Conservation (phyloP, 139 green algal species). For the Micractinium sp. region DNA sequence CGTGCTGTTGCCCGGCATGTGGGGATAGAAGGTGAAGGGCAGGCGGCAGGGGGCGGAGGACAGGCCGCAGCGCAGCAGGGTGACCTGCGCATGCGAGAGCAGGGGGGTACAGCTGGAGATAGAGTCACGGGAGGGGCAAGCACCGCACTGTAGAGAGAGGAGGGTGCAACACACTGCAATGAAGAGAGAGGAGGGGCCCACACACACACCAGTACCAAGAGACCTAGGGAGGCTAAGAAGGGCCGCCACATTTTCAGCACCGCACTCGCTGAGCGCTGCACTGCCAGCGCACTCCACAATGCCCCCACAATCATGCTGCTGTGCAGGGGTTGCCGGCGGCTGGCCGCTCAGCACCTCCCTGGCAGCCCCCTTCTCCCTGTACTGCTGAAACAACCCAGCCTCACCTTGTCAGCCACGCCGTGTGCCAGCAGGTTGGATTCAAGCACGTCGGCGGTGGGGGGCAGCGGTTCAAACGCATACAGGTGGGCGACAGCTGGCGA, state of each 20-base stretch:
- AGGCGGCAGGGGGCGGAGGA: not conserved
- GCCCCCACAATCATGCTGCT: not conserved
- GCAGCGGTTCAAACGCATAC: constrained; percentile 43
- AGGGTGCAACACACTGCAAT: no score
- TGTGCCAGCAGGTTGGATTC: constrained; percentile 35
- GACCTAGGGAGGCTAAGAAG: no score
- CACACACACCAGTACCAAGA: no score
- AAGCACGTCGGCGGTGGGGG: constrained; percentile 24
- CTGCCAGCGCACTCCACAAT: not conserved
- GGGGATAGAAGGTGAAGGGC: constrained; percentile 33
- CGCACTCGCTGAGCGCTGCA: no score
- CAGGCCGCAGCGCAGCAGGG: constrained; percentile 15
- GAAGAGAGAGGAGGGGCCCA: no score
- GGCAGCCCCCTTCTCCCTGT: not conserved
- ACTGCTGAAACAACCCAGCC: not conserved
- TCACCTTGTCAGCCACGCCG: constrained; percentile 2
- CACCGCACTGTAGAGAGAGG: no score
- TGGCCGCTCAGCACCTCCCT: not conserved
- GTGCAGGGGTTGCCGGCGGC: not conserved
- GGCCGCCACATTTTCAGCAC: no score
- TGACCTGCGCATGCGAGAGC: constrained; percentile 7
- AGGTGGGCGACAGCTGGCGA: not conserved
- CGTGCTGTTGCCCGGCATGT: constrained; percentile 48
- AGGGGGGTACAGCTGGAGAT: no score
- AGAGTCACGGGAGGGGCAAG: no score